Conservation (phyloP, 1,139 yeast species). For the Spathaspora sp. region DNA sequence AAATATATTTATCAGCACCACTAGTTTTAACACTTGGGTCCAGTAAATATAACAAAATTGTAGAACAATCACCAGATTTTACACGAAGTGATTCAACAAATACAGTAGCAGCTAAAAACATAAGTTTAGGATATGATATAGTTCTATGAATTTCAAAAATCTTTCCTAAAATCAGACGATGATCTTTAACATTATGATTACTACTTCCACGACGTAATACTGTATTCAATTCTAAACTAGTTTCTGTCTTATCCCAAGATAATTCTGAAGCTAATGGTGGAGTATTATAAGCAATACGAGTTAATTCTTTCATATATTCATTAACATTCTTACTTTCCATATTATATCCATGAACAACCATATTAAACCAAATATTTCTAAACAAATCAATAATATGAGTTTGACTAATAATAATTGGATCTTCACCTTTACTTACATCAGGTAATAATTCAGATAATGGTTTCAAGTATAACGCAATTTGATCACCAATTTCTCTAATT, state of each 20-base stretch:
- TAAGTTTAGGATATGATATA: conserved; percentile 74
- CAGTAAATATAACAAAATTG: conserved; percentile 70
- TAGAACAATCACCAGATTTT: conserved; percentile 77
- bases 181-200: conserved; percentile 75
- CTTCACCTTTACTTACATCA: conserved; percentile 39
- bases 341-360: conserved; percentile 88
- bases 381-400: conserved; percentile 56
- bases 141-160: conserved; percentile 52
- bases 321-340: conserved; percentile 56
- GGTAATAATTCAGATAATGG: conserved; percentile 83
- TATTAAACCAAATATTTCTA: conserved; percentile 91
- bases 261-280: conserved; percentile 92
- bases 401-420: conserved; percentile 39
- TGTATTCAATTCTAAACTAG: conserved; percentile 88
- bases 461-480: conserved; percentile 63
- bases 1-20: conserved; percentile 71
- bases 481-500: conserved; percentile 73
- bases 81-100: conserved; percentile 79
- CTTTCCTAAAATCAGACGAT: conserved; percentile 57
- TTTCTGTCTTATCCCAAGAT: conserved; percentile 84
- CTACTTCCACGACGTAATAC: conserved; percentile 89
- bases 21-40: conserved; percentile 80
- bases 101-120: conserved; percentile 84
- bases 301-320: conserved; percentile 48
- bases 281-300: conserved; percentile 77